Conservation (phyloP, 225 moss, liverwort and hornwort genomes). For the Straminergon stramineum region DNA sequence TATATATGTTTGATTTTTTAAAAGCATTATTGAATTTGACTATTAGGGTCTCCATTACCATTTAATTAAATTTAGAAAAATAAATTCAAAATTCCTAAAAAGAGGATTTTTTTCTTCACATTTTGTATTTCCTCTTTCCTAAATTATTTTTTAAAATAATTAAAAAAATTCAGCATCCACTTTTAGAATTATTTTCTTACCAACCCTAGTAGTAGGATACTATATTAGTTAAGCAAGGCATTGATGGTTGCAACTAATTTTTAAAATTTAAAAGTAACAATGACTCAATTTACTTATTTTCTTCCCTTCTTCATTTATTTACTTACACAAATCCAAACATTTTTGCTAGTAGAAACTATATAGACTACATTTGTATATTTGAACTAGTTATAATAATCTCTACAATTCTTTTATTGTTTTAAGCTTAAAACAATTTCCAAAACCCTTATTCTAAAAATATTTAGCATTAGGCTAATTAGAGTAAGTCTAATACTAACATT, state of each 20-base stretch:
- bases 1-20: background rate
- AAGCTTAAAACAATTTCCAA: background rate
- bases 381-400: background rate
- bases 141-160: background rate
- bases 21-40: background rate
- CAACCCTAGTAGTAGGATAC: rapidly evolving
- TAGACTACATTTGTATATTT: background rate
- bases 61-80: background rate
- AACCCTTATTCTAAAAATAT: rapidly evolving
- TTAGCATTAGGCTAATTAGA: no score
- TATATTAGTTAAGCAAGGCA: background rate
- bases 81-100: rapidly evolving
- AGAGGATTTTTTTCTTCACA: background rate
- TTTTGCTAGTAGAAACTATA: background rate
- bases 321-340: background rate
- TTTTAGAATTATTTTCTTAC: background rate
- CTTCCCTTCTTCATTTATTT: background rate
- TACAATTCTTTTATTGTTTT: background rate
- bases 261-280: background rate
- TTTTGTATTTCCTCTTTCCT: background rate
- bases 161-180: no score
- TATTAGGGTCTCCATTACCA: rapidly evolving
- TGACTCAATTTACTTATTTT: rapidly evolving
- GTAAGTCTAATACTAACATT: background rate
- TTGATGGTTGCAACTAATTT: background rate